Percentiles rank a stretch among this genome's conserved stretches.
Conservation (phyloP, 805 yeast species). For the Pichia membranifaciens region DNA sequence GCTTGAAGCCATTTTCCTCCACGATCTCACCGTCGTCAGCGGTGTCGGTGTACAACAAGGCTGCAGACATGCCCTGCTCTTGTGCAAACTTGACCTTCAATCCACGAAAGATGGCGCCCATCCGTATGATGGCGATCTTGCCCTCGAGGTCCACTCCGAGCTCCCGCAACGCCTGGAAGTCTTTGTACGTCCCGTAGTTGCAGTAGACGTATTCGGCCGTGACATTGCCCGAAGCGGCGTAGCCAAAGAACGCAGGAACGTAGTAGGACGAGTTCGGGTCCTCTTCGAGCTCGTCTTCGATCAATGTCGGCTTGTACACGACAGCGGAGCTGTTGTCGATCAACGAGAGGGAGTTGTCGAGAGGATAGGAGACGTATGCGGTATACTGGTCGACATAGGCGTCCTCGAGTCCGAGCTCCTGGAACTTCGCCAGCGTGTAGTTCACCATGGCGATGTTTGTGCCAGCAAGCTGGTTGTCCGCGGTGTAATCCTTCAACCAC, state of each 20-base stretch:
- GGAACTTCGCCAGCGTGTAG: conserved; percentile 55
- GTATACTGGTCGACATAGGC: conserved; percentile 52
- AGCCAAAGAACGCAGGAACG: conserved; percentile 72
- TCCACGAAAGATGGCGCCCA: conserved; percentile 65
- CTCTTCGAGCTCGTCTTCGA: conserved; percentile 41
- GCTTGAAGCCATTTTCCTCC: conserved; percentile 49
- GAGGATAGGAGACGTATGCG: conserved; percentile 60
- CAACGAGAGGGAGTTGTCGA: conserved; percentile 45
- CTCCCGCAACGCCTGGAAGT: conserved; percentile 43
- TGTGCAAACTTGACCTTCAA: conserved; percentile 73
- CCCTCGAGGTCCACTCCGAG: conserved; percentile 48
- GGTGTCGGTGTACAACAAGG: conserved; percentile 64
- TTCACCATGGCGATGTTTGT: conserved; percentile 42
- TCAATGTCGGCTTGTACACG: conserved; percentile 47
- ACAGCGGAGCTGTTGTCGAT: conserved; percentile 26
- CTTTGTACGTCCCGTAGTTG: conserved; percentile 61
- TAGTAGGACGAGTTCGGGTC: conserved; percentile 46
- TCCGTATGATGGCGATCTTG: conserved; percentile 60
- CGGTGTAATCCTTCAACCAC: conserved; percentile 50
- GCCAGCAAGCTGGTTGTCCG: conserved; percentile 55
- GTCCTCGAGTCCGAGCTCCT: conserved; percentile 49
- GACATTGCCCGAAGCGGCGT: conserved; percentile 69
- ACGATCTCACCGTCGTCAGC: conserved; percentile 52
- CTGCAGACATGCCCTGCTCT: conserved; percentile 63
- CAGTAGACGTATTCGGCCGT: conserved; percentile 62